Evolutionary conservation across 345 rosid species (phyloP), one percentile per base, ranked within the genome.

Genomic region (Citrus glauca): DNA sequence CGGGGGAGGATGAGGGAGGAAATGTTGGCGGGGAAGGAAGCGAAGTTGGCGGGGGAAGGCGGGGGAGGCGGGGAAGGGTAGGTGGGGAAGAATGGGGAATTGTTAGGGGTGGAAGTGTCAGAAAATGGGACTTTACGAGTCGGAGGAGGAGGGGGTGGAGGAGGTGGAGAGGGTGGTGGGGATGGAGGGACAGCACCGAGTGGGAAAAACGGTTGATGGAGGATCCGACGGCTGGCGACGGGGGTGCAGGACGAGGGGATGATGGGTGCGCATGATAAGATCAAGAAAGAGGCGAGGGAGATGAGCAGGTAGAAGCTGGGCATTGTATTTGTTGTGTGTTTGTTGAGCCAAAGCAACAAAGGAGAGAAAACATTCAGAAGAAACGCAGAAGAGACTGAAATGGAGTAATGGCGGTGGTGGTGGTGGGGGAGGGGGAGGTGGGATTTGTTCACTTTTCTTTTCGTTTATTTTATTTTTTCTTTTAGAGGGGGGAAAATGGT

Each of bases 21-120:
- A 82, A 95, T 91, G 73, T 95, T 95, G 66, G 97, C 99, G 0
- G 99, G 99, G 80, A 93, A 95, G 38, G 99, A 91, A 28, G 94
- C 97, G 72, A 87, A 91, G 4, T 88, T 56, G 4, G 92, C 79
- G 0, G 98, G 92, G 61, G 94, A 73, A 6, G 93, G 90, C 50
- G 97, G 97, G 8, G 98, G 98, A 4, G 97, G 97, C 40, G 98
- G 63, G 6, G 90, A 76, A 72, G 94, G 88, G 84, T 84, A 91
- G 35, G 88, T 45, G 1, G 98, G 99, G 82, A 94, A 97, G 79
- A 94, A 97, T 0, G 98, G 95, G 22, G 95, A 81, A 16, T 83
- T 72, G 53, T 78, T 80, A 7, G 92, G 89, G 64, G 91, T 77
- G 77, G 92, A 71, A 69, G 84, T 38, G 69, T 93, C 71, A 2